Evolutionary conservation across 805 yeast genomes (phyloP), one percentile per base, ranked within the genome.

Genomic region (Pichia paraexigua): DNA sequence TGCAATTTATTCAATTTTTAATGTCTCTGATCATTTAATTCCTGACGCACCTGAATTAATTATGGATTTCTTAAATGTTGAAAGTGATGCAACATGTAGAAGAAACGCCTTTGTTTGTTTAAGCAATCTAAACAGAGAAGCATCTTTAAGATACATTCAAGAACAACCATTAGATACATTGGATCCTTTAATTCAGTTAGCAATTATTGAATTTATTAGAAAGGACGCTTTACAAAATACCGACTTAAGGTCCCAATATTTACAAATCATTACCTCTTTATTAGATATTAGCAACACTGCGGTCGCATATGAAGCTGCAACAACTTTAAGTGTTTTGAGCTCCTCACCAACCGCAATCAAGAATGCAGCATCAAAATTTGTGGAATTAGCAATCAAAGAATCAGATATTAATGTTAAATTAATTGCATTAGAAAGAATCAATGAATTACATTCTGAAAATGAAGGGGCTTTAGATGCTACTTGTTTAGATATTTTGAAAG

Each of bases 31-130:
- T 41, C 92, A 87, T 70, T 78, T 94, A 65, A 78, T 88, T 45
- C 99, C 99, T 8, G 99, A 95, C 71, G 96, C 97, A n/a, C 85
- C 90, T 49, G 95, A 87, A 58, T 77, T 92, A 56, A 75, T 92
- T 58, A 73, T 76, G 57, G 78, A 78, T 50, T 87, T 90, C 66
- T 74, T 94, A 63, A 76, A 74, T 47, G 84, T 80, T 32, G 99
- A 94, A 71, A 80, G 86, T 53, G 99, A 94, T 67, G 84, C 96
- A 35, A 88, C 95, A 20, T 92, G 98, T 73, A 87, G 87, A 66
- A 82, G 99, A 69, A 94, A 94, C 68, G 98, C 97, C 2, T 95
- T 94, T 66, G 83, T 90, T 49, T 88, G 94, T 56, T 74, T 94
- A 55, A 79, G 95, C 41, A 84, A 81, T 59, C 74, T 95, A 63